Evolutionary conservation across 495 filamentous ascomycete species (phyloP).

Genomic region (Extremus antarcticus): DNA sequence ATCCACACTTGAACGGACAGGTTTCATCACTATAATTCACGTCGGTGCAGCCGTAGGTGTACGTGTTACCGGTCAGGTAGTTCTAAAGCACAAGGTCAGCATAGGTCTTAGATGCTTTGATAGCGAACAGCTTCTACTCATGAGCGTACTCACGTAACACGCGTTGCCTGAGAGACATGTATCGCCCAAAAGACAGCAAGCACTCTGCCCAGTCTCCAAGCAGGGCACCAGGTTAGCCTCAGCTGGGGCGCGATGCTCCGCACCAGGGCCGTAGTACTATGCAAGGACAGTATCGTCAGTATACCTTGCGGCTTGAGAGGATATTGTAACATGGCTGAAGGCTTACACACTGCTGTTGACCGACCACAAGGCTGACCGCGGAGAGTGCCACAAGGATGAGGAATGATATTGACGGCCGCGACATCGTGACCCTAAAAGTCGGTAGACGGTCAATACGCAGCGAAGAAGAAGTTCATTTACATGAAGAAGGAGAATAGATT

Average conservation of each 20-base stretch:
- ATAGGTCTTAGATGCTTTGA: no score
- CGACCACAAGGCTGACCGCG: background rate
- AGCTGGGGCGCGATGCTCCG: background rate
- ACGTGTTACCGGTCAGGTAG: slow-evolving; percentile 3
- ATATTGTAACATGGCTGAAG: background rate
- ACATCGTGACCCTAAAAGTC: background rate
- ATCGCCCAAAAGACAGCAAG: slow-evolving; percentile 11
- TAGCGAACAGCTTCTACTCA: no score
- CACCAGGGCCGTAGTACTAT: background rate
- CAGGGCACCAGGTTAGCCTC: background rate
- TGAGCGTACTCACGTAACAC: no score
- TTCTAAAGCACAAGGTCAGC: no score
- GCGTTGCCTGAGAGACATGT: slow-evolving; percentile 14
- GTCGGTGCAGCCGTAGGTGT: slow-evolving; percentile 18
- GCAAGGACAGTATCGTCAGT: no score
- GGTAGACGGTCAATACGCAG: background rate
- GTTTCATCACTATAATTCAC: slow-evolving; percentile 3
- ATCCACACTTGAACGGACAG: slow-evolving; percentile 15
- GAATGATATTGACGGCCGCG: background rate
- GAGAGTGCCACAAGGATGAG: background rate
- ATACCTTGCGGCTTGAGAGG: no score
- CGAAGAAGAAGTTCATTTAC: no score
- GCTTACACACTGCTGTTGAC: background rate
- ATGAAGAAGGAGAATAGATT: no score
- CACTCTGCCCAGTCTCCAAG: background rate